Evolutionary conservation across 176 grass and related monocot genomes (phyloP), one percentile per base, ranked within the genome.

Genomic region (Carex cristatella): DNA sequence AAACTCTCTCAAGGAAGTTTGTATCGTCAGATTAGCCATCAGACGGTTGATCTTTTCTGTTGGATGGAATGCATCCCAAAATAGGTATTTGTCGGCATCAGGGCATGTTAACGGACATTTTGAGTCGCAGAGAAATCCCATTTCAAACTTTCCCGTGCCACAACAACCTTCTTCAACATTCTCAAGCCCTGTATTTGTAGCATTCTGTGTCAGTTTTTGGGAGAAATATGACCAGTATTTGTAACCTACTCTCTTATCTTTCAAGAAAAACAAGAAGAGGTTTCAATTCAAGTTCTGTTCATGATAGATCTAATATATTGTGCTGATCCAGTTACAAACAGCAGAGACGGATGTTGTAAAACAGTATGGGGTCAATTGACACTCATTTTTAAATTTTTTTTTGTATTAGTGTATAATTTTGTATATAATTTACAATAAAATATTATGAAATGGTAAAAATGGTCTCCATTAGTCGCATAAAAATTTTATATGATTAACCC

Each of bases 11-110:
- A 87, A 84, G 76, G 44, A 48, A 5, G 77, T 67, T 3, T 55
- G 38, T 30, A 88, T 56, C 0, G 94, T 91, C 5, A 68, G 33
- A 28, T 87, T 87, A 58, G 86, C 91, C 81, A 93, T 93, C 7
- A 94, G 48, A 2, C 63, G 79, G 78, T 93, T 93, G 9, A 91
- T 77, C 89, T 94, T 97, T 84, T 97, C 86, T 0, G 94, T 94
- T 1, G 94, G 94, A 61, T 97, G 94, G 84, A 97, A 97, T 10
- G 94, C 87, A 80, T 97, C 94, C 94, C 94, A 97, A 85, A 97
- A 97, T 65, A 91, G 75, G 77, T 93, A 97, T 80, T 88, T 93
- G 71, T 65, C 65, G 0, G 94, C 90, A 54, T 97, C 90, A 0
- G 64, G 0, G 65, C 94, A 97, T 1, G 94, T 97, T 13, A 79